phyloP scores from a whole-genome alignment of 2,329 filamentous ascomycete genomes.

The Colletotrichum spaethianum region DNA sequence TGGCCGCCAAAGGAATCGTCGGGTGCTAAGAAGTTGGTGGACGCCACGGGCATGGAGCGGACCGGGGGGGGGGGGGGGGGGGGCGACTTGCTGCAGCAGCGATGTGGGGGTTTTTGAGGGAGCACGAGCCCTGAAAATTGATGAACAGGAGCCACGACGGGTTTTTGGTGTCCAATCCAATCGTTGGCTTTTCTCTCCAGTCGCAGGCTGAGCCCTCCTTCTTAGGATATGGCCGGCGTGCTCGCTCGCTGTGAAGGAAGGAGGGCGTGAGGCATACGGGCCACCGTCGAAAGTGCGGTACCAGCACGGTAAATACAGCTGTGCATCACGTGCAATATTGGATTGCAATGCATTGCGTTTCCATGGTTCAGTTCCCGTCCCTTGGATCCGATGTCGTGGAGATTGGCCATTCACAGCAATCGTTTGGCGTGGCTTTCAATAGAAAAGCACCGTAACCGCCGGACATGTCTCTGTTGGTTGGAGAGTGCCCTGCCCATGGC shows the following conservation, averaged over 20 bases:
- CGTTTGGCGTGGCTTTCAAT: neutral
- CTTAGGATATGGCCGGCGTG: neutral
- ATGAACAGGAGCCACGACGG: conserved; percentile 24
- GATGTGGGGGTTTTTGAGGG: conserved; percentile 30
- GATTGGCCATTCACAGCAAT: neutral
- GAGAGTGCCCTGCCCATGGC: neutral
- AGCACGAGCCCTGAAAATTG: conserved; percentile 33
- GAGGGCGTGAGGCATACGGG: neutral
- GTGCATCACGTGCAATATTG: neutral
- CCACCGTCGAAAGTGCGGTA: neutral
- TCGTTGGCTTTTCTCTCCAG: neutral
- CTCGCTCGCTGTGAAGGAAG: neutral
- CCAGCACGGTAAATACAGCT: neutral
- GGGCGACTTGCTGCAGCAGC: conserved; percentile 15
- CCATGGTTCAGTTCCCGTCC: neutral
- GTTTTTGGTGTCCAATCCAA: conserved; percentile 26
- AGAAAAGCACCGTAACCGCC: neutral
- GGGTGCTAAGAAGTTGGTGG: conserved; percentile 6
- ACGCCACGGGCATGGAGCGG: conserved; percentile 24
- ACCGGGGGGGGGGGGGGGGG: conserved; percentile 15
- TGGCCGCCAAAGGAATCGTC: conserved; percentile 1
- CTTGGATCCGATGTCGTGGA: neutral
- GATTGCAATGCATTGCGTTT: no score
- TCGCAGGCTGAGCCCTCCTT: neutral
- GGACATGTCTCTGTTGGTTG: neutral